Percentiles rank a stretch among this genome's conserved stretches.
phyloP scores from a whole-genome alignment of 2,329 filamentous ascomycete genomes.

The Botrytis porri region DNA sequence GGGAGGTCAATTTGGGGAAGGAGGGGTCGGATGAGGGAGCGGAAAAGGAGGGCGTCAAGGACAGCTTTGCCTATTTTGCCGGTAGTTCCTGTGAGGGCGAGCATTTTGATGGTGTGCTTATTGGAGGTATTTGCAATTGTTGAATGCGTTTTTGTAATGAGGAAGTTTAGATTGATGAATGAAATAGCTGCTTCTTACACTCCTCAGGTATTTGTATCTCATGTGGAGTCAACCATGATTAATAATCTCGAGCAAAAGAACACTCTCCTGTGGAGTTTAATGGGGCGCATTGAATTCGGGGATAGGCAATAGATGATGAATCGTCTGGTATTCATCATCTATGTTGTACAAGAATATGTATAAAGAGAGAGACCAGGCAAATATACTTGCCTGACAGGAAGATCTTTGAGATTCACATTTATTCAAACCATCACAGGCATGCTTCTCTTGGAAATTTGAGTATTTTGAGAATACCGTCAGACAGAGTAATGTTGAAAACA shows the following conservation, averaged over 20 bases:
- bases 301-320: background rate
- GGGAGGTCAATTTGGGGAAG: conserved; percentile 40
- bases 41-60: conserved; percentile 21
- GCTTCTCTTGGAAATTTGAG: too few species aligned
- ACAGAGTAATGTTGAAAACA: accelerated
- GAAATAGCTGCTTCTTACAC: background rate
- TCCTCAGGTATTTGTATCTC: conserved; percentile 3
- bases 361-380: background rate
- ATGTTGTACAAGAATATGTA: background rate
- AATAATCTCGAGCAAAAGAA: background rate
- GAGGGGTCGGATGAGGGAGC: conserved; percentile 14
- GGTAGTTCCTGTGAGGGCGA: conserved; percentile 22
- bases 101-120: conserved; percentile 8
- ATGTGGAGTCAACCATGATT: background rate
- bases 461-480: accelerated
- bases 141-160: background rate
- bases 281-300: background rate
- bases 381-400: background rate
- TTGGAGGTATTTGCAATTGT: too few species aligned
- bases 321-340: too few species aligned
- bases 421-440: background rate
- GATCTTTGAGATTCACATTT: background rate
- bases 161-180: background rate
- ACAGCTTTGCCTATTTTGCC: conserved; percentile 26
- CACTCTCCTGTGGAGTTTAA: background rate